These are phyloP conservation scores for Heliosperma pusillum DNA, from an alignment of 148 eudicot genomes.

Conservation along the genomic window DNA sequence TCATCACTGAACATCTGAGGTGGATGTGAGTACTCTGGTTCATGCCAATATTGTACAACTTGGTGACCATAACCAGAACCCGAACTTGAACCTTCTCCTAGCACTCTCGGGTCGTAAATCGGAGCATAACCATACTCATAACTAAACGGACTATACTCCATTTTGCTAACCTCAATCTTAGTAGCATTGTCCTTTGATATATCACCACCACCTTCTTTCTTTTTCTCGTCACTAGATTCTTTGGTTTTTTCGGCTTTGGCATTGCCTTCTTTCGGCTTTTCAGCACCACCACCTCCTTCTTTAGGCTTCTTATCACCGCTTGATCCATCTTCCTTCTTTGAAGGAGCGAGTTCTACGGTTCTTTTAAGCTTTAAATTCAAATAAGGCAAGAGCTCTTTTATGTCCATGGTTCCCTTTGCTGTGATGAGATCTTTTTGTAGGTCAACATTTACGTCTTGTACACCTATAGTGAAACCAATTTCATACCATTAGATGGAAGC, in stretches of 20 bases:
- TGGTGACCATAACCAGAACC: conserved; percentile 19
- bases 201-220: conserved; percentile 22
- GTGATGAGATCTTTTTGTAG: conserved; percentile 51
- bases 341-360: conserved; percentile 41
- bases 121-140: conserved; percentile 9
- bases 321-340: conserved; percentile 49
- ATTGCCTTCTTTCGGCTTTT: conserved; percentile 15
- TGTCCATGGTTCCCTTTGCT: conserved; percentile 64
- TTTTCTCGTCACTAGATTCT: neutral
- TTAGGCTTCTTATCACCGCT: conserved; percentile 26
- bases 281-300: conserved; percentile 19
- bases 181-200: conserved; percentile 14
- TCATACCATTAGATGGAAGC: neutral
- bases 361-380: conserved; percentile 59
- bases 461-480: conserved; percentile 42
- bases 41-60: conserved; percentile 27
- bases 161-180: conserved; percentile 40
- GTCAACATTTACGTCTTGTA: conserved; percentile 51
- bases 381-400: conserved; percentile 57
- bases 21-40: conserved; percentile 24
- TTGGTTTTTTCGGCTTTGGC: conserved; percentile 14
- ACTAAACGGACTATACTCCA: conserved; percentile 42
- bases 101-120: conserved; percentile 21
- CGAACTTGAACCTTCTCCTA: conserved; percentile 16
- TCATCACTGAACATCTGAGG: conserved; percentile 16